A percentile compares a stretch with the other conserved stretches of the same genome.
Evolutionary conservation across 1,284 basidiomycete species (phyloP).

Genomic region (Boletus semigastroideus): DNA sequence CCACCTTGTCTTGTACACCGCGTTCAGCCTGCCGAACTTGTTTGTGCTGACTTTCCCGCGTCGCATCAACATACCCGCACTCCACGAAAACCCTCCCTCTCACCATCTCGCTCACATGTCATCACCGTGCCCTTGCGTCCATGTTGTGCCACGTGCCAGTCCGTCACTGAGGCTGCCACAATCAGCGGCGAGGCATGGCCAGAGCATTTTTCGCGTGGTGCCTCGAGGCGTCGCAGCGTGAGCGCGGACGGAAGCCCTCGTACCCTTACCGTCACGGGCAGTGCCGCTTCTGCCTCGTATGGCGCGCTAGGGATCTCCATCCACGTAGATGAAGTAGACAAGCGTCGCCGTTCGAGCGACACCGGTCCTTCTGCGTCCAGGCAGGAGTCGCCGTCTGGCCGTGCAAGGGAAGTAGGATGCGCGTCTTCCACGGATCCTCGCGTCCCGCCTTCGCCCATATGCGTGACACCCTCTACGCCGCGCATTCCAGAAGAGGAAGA

Average conservation of each 20-base stretch:
- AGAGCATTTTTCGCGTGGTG: slow-evolving; percentile 60
- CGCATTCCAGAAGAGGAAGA: slow-evolving; percentile 41
- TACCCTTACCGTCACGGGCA: slow-evolving; percentile 31
- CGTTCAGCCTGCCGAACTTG: slow-evolving; percentile 23
- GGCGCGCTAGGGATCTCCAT: slow-evolving; percentile 34
- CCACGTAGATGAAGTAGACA: slow-evolving; percentile 63
- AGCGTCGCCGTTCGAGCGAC: slow-evolving; percentile 44
- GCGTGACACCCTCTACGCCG: slow-evolving; percentile 10
- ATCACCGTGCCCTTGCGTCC: slow-evolving; percentile 54
- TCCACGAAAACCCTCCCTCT: slow-evolving; percentile 14
- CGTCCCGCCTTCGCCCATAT: slow-evolving; percentile 13
- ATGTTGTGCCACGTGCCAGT: slow-evolving; percentile 57
- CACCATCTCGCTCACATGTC: slow-evolving; percentile 26
- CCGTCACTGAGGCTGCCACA: slow-evolving; percentile 47
- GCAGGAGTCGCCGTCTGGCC: slow-evolving; percentile 10
- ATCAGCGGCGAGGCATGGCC: slow-evolving; percentile 52
- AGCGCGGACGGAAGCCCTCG: slow-evolving; percentile 37
- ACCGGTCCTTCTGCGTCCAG: background rate
- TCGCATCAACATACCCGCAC: slow-evolving; percentile 5
- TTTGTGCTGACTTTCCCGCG: slow-evolving; percentile 2
- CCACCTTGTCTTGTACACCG: slow-evolving; percentile 49
- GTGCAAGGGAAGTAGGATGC: background rate
- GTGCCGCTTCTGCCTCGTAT: slow-evolving; percentile 25
- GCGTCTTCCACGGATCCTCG: background rate
- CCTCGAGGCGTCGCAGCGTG: slow-evolving; percentile 54